These are phyloP conservation scores for Rhytidiadelphus loreus DNA, from an alignment of 225 moss, liverwort and hornwort species.

Conservation along the genomic window DNA sequence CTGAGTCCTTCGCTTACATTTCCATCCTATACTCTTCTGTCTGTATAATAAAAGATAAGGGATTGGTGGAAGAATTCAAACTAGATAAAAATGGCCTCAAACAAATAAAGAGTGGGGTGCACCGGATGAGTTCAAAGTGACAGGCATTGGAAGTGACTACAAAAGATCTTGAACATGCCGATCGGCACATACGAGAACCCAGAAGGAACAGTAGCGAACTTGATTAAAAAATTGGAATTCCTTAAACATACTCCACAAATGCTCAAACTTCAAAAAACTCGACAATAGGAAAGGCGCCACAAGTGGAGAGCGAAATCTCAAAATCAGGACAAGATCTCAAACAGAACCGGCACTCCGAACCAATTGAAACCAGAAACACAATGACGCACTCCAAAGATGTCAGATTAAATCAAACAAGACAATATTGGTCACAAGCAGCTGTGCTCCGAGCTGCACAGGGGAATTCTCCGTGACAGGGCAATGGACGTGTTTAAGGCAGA, in stretches of 20 bases:
- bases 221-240: neutral
- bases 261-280: neutral
- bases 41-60: neutral
- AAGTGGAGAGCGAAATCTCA: neutral
- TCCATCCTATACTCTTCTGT: neutral
- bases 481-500: neutral
- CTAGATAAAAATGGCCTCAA: neutral
- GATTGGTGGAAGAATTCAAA: neutral
- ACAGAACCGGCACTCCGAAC: neutral
- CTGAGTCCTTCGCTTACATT: neutral
- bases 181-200: neutral
- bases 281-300: neutral
- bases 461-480: neutral
- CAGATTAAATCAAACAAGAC: neutral
- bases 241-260: neutral
- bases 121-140: neutral
- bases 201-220: neutral
- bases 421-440: neutral
- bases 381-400: neutral
- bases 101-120: neutral
- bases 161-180: neutral
- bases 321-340: neutral
- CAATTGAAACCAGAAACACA: neutral
- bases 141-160: neutral
- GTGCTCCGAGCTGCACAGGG: neutral